Base-by-base conservation (phyloP, 2,329 filamentous ascomycete species). In the Mariannaea sp. region DNA sequence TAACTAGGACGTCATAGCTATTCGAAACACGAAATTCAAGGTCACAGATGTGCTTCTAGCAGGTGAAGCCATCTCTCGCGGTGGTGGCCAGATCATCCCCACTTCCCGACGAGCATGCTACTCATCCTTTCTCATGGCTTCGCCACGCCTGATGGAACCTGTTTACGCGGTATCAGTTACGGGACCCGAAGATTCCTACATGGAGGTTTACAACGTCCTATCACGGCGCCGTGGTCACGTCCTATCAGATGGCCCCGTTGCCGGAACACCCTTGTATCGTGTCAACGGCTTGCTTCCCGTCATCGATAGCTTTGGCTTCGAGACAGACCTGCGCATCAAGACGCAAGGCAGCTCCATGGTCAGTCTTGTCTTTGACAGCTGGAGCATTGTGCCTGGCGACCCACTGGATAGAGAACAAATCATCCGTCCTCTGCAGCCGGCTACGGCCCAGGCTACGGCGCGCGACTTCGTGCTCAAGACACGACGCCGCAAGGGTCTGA, bases 391-490 rank as follows among this genome's bases (percentile, higher is more conserved):
- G 1, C 94, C 94, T 2, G 94, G 94, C 49, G 94, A 99, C 72
- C 94, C 94, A 33, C 81, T 99, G 27, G 94, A 99, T 72, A 88
- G 87, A 67, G 89, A 92, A 56, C 86, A 95, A 57, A 85, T 91
- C 61, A 77, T 94, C 50, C 81, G 89, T 43, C 90, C 92, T 5
- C 78, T 99, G 59, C 92, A 97, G 73, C 91, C 92, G 58, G 94
- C 94, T 1, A 83, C 83, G 48, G 89, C 90, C 45, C 91, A 95
- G 77, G 92, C 90, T 17, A 95, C 92, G 42, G 94, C 94, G 1
- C 82, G 94, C 57, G 94, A 99, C 72, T 97, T 99, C 73, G 92
- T 97, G 48, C 82, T 97, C 58, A 99, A 99, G 83, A 99, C 94
- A 8, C 83, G 94, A 63, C 80, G 92, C 67, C 84, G 94, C 62